These are phyloP conservation scores for Hura crepitans DNA, from an alignment of 441 rosid species.

Conservation along the genomic window DNA sequence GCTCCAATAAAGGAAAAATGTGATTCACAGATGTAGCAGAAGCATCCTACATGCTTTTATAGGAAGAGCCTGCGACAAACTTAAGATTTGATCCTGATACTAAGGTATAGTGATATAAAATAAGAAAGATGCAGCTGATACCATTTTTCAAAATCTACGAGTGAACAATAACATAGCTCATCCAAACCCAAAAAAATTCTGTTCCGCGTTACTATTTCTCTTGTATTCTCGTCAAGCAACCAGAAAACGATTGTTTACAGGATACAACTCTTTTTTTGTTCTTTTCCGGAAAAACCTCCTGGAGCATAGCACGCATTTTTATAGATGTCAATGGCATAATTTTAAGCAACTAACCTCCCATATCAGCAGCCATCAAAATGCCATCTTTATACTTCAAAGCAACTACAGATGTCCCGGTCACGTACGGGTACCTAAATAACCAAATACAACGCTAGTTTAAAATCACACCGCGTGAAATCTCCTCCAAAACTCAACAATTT, in stretches of 20 bases:
- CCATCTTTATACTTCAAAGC: conserved; percentile 94
- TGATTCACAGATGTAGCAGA: too few relatives aligned
- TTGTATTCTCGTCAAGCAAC: background rate
- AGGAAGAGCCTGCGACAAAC: too few relatives aligned
- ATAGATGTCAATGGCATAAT: background rate
- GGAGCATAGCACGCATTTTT: background rate
- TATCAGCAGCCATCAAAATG: conserved; percentile 90
- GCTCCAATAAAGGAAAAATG: too few relatives aligned
- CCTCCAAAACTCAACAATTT: background rate
- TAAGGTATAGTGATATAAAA: too few relatives aligned
- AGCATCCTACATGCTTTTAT: too few relatives aligned
- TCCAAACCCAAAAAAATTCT: background rate
- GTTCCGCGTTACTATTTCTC: background rate
- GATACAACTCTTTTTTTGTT: too few relatives aligned
- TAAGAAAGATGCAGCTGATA: too few relatives aligned
- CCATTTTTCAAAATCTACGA: background rate
- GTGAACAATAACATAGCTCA: background rate
- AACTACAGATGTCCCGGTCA: conserved; percentile 82
- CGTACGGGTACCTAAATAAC: conserved; percentile 66
- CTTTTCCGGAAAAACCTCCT: background rate
- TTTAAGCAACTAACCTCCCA: conserved; percentile 60
- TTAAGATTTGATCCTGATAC: too few relatives aligned
- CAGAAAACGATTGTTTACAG: background rate
- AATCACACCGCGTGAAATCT: background rate
- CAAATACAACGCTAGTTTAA: conserved; percentile 3